Base-by-base conservation (phyloP, 208 protist species). In the Crithidia thermophila region DNA sequence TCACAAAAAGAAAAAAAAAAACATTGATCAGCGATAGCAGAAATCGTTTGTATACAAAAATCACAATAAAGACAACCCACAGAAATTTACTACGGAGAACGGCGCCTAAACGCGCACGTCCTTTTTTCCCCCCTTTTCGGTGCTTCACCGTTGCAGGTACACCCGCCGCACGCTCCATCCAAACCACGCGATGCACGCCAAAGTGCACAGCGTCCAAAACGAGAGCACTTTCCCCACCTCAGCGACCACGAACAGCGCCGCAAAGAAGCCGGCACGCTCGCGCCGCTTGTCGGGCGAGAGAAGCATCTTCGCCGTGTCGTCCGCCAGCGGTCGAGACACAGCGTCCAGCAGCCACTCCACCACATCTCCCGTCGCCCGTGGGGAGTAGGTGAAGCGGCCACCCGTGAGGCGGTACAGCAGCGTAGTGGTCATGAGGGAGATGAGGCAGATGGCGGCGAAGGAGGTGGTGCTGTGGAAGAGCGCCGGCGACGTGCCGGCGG, bases 281-380 rank as follows among this genome's bases (percentile, higher is more conserved):
- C 52, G 63, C 1, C 70, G 70, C 50, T 58, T 57, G 34, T 49
- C 30, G 0, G 66, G 40, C 4, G n/a, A 14, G 0, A 72, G 53
- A 18, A 76, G 47, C 9, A 69, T 16, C 6, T 39, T 27, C 21
- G 36, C 68, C 0, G 40, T 36, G 39, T 65, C 59, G 4, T 79
- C 50, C 2, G 42, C 40, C 4, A 55, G 33, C 30, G 67, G 69
- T 20, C 69, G 65, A 7, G 60, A 64, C 4, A 71, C 9, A 0
- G 65, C 56, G 28, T 84, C 74, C 18, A 77, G 42, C 4, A 73
- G 28, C 73, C 67, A 80, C 33, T 84, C 79, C 37, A 75, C 73
- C 13, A 78, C 70, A 11, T 65, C 45, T 8, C 28, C 61, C 0
- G 65, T 64, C 2, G 34, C 33, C 3, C 58, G 66, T 3, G 64